Conservation (phyloP, 1,284 basidiomycete genomes). For the Cerioporus squamosus region DNA sequence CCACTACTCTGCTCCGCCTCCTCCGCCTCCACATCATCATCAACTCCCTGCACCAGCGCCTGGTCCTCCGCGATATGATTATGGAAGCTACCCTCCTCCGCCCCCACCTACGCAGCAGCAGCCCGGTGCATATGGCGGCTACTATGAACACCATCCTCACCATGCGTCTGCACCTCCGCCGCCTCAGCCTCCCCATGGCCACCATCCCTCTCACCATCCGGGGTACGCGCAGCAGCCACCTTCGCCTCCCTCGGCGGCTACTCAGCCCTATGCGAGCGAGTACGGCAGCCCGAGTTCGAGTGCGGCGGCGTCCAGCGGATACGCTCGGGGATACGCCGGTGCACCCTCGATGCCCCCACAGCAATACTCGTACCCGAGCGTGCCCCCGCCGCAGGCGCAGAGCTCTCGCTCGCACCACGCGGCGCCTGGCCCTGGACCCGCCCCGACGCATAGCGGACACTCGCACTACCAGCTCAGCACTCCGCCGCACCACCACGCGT, state of each 20-base stretch:
- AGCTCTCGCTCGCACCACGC: constrained; percentile 9
- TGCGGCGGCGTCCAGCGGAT: constrained; percentile 4
- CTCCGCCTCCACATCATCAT: constrained; percentile 15
- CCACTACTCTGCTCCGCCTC: constrained; percentile 15
- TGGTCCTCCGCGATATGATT: constrained; percentile 25
- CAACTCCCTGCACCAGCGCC: constrained; percentile 15
- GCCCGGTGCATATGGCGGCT: constrained; percentile 11
- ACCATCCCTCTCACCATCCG: too few species aligned
- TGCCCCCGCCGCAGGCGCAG: constrained; percentile 6
- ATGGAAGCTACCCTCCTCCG: constrained; percentile 16
- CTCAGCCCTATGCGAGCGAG: constrained; percentile 18
- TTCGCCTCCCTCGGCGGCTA: constrained; percentile 1
- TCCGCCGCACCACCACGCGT: constrained; percentile 27
- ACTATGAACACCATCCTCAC: constrained; percentile 21
- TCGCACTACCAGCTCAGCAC: constrained; percentile 33
- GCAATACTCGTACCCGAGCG: constrained; percentile 13
- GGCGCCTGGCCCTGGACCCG: constrained; percentile 13
- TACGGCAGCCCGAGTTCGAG: constrained; percentile 8
- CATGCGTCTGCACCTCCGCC: constrained; percentile 16
- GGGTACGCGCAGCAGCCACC: constrained; percentile 2
- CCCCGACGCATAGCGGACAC: constrained; percentile 10
- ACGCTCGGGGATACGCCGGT: constrained; percentile 10
- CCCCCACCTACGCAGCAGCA: constrained; percentile 14
- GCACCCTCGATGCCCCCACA: constrained; percentile 16
- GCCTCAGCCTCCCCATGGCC: too few species aligned